phyloP scores from a whole-genome alignment of 768 basidiomycete species.

The Epithele typhae region DNA sequence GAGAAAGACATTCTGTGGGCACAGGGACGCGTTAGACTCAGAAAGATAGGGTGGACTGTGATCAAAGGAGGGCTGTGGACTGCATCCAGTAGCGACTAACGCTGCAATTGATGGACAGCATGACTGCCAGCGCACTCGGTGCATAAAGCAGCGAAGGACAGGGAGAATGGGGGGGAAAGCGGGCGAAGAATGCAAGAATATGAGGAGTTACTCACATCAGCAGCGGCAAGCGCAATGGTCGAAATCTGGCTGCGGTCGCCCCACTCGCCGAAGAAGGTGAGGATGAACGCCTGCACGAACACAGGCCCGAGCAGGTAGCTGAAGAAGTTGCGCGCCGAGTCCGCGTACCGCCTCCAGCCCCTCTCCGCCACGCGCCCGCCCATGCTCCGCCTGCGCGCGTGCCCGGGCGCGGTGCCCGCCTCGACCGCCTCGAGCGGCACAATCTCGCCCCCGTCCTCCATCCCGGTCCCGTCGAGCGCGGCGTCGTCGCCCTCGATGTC shows the following conservation, averaged over 20 bases:
- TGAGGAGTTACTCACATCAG: slow-evolving; percentile 58
- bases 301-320: slow-evolving; percentile 85
- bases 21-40: slow-evolving; percentile 13
- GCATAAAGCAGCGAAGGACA: too few species aligned
- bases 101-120: too few species aligned
- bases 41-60: slow-evolving; percentile 1
- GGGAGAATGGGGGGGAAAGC: not conserved
- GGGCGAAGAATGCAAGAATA: not conserved
- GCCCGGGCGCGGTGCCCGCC: slow-evolving; percentile 44
- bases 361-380: slow-evolving; percentile 12
- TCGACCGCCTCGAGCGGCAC: slow-evolving; percentile 77
- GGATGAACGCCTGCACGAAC: slow-evolving; percentile 90
- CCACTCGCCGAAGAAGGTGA: slow-evolving; percentile 99
- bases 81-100: too few species aligned
- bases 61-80: not conserved
- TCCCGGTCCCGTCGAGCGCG: slow-evolving; percentile 39
- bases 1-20: slow-evolving; percentile 78
- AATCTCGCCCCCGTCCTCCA: slow-evolving; percentile 28
- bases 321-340: slow-evolving; percentile 79
- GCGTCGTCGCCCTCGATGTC: slow-evolving; percentile 85
- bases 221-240: slow-evolving; percentile 92
- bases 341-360: slow-evolving; percentile 30
- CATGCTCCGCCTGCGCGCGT: slow-evolving; percentile 7
- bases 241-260: slow-evolving; percentile 97
- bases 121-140: too few species aligned